A percentile compares a stretch with the other conserved stretches of the same genome.
phyloP scores from a whole-genome alignment of 306 rosid species.

The Aeschynomene evenia region DNA sequence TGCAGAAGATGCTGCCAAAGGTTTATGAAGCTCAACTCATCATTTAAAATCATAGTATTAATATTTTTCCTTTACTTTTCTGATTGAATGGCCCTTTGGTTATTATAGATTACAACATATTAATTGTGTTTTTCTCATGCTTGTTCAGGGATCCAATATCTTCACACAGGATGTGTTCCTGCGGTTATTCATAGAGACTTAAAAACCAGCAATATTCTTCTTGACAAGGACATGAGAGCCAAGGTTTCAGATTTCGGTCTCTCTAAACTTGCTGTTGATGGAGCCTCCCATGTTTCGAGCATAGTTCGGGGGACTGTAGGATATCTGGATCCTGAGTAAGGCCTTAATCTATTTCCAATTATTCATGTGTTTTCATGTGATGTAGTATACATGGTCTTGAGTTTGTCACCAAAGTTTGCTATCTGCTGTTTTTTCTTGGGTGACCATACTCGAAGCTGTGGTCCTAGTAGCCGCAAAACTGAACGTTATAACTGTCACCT shows the following conservation, averaged over 20 bases:
- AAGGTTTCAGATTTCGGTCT: slow-evolving; percentile 98
- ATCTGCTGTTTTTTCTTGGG: not conserved
- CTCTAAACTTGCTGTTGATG: slow-evolving; percentile 93
- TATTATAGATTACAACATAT: not conserved
- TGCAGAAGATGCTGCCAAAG: slow-evolving; percentile 98
- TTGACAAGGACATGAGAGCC: slow-evolving; percentile 84
- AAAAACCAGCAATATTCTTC: slow-evolving; percentile 94
- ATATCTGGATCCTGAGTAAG: slow-evolving; percentile 97
- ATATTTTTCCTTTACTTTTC: not conserved
- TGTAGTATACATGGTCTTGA: not conserved
- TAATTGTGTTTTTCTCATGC: slow-evolving; percentile 26
- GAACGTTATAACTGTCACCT: not conserved
- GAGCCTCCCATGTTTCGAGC: slow-evolving; percentile 92
- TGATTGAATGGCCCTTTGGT: not conserved
- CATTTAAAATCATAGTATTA: not conserved
- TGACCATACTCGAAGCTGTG: not conserved
- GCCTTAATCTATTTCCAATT: slow-evolving; percentile 27
- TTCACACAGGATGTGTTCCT: slow-evolving; percentile 93
- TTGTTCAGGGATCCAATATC: slow-evolving; percentile 92
- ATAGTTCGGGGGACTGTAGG: slow-evolving; percentile 96
- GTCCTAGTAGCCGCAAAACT: not conserved
- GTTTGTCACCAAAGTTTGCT: not conserved
- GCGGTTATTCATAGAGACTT: slow-evolving; percentile 92
- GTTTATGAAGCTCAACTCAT: slow-evolving; percentile 37
- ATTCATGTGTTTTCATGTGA: slow-evolving; percentile 3